Evolutionary conservation across 2,329 filamentous ascomycete genomes (phyloP), one percentile per base, ranked within the genome.

Genomic region (Hortaea sp.): DNA sequence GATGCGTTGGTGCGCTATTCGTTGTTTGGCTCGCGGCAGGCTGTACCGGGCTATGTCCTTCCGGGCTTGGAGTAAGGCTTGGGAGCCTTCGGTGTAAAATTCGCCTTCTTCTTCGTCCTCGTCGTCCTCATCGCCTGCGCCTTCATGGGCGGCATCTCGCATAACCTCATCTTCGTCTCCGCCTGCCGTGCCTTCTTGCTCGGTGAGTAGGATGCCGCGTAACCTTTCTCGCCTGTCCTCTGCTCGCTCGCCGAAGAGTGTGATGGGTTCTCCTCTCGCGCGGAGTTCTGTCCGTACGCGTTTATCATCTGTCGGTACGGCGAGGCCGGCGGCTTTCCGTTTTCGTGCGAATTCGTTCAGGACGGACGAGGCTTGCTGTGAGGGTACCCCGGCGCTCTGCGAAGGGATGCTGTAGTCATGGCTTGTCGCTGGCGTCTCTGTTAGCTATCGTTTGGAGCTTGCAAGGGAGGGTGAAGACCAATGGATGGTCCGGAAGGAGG

Each of bases 221-320:
- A 98, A 67, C 53, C 92, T 80, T 61, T 95, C 89, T 70, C 94
- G 78, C 49, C 92, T 76, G 58, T 97, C 90, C 28, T 79, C 82
- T 1, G 83, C 82, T 0, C 86, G 87, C 69, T 98, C 92, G 48
- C 89, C 92, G 54, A 98, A 98, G 0, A 97, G 74, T 0, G 90
- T 98, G 46, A 97, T 81, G 7, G 92, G 92, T 62, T 98, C 85
- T n/a, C 86, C 88, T 53, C 95, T 75, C 59, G 92, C 84, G 54
- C 92, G 81, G 49, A 97, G 76, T 54, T 79, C 81, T 34, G 81
- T 74, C 50, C 88, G 85, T 41, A 98, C 89, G 58, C 85, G 81
- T 51, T 78, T 82, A 71, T 98, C 92, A 64, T 95, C 89, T 45
- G 94, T 98, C 0, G 90, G 92, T 3, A 98, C 92, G 9, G 85